phyloP scores from a whole-genome alignment of 140 eudicot genomes.

The Flaveria floridana region DNA sequence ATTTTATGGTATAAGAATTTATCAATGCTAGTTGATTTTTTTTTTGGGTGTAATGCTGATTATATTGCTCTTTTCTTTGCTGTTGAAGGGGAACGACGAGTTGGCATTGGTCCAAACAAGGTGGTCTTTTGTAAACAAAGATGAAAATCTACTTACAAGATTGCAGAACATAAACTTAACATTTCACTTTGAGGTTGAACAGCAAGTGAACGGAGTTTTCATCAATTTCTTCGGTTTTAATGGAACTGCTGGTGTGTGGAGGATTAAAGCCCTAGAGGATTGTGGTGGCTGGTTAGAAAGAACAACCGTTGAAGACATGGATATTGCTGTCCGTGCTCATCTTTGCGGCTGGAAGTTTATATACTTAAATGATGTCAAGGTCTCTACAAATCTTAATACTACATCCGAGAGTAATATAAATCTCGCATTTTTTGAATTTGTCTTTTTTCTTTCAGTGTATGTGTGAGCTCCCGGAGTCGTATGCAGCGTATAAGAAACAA shows the following conservation, averaged over 20 bases:
- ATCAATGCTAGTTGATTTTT: background rate
- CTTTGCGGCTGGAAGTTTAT: slow-evolving; percentile 88
- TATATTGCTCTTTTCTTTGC: slow-evolving; percentile 13
- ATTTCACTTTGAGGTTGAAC: slow-evolving; percentile 96
- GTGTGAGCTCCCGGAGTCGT: slow-evolving; percentile 93
- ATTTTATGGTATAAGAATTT: background rate
- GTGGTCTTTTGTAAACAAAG: slow-evolving; percentile 93
- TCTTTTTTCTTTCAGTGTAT: slow-evolving; percentile 57
- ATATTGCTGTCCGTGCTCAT: slow-evolving; percentile 92
- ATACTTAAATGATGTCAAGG: slow-evolving; percentile 83
- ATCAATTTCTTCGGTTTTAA: slow-evolving; percentile 85
- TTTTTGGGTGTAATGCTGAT: slow-evolving; percentile 3
- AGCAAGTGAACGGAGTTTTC: slow-evolving; percentile 87
- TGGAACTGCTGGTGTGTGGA: slow-evolving; percentile 98
- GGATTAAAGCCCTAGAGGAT: slow-evolving; percentile 86
- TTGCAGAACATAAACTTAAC: slow-evolving; percentile 77
- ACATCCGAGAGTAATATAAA: background rate
- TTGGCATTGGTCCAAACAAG: slow-evolving; percentile 86
- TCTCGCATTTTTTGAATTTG: slow-evolving; percentile 1
- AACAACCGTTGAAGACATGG: slow-evolving; percentile 95
- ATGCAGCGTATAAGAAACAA: slow-evolving; percentile 93
- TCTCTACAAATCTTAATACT: slow-evolving; percentile 22
- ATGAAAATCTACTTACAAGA: slow-evolving; percentile 85
- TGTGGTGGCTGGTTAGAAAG: slow-evolving; percentile 95
- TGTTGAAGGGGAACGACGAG: slow-evolving; percentile 66